phyloP scores from a whole-genome alignment of 768 basidiomycete genomes.

The Suillus paluster region DNA sequence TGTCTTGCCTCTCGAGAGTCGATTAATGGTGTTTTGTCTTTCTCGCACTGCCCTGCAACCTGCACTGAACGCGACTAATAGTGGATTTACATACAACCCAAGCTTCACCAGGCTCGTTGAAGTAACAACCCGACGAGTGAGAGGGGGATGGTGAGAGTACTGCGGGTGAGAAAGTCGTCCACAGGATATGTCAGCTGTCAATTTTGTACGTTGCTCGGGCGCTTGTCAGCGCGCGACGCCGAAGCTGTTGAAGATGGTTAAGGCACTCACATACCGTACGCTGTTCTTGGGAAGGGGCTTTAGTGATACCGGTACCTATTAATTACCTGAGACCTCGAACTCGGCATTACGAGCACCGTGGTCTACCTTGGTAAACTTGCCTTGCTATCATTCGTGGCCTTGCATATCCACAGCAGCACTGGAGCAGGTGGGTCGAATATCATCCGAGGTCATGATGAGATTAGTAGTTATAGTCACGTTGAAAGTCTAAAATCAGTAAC shows the following conservation, averaged over 20 bases:
- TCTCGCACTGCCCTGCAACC: no score
- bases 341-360: background rate
- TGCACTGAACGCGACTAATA: background rate
- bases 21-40: no score
- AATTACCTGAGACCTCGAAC: no score
- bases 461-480: no score
- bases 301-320: no score
- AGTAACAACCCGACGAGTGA: background rate
- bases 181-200: no score
- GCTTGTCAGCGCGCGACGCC: no score
- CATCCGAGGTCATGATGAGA: no score
- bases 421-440: background rate
- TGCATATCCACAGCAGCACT: background rate
- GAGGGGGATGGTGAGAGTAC: background rate
- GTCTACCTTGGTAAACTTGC: background rate
- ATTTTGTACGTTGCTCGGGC: background rate
- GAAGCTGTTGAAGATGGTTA: no score
- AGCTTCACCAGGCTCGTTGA: background rate
- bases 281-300: background rate
- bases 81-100: background rate
- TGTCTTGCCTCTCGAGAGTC: no score
- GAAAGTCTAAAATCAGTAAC: no score
- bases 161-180: background rate
- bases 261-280: no score
- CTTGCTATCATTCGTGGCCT: background rate